Evolutionary conservation across 192 early-diverging fungal species (phyloP), one percentile per base, ranked within the genome.

Genomic region (Jimgerdemannia lactiflua): DNA sequence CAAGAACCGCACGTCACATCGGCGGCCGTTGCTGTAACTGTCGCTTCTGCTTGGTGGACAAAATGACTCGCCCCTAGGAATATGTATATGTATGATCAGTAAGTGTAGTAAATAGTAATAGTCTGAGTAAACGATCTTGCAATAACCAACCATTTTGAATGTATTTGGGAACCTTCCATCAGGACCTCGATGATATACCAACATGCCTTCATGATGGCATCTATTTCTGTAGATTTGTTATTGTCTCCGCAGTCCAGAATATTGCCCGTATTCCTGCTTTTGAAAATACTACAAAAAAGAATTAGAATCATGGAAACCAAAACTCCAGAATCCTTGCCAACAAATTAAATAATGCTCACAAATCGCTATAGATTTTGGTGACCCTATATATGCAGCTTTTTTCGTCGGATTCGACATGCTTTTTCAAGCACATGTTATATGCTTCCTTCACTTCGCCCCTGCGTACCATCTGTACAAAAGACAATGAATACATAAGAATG

Each of bases 131-230:
- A 49, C 65, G 40, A 76, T 71, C 18, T 71, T 44, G 71, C 44
- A 70, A 43, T 70, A 19, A 76, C 75, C 41, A 76, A 76, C 75
- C 70, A 76, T 76, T 43, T 76, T 76, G 70, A 71, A 65, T 66
- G 39, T 70, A 71, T 70, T 70, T 4, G 44, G 41, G 70, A 69
- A 44, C 63, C 70, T 14, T 43, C 42, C 14, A 44, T 71, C 70
- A 76, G 42, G n/a, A 11, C 69, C 64, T 70, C 70, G 67, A 76
- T 70, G 44, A 76, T 76, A 76, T 76, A 76, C 19, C 40, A 29
- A 71, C 43, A 76, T n/a, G 70, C 42, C 10, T 76, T 76, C 41
- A 76, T 42, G 10, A 76, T 71, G 19, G 71, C 70, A 71, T 76
- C 75, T 67, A 76, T 41, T 42, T 76, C 70, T 65, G 75, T 76